Conservation (phyloP, 2,329 filamentous ascomycete species). For the Penicillium rolfsii region DNA sequence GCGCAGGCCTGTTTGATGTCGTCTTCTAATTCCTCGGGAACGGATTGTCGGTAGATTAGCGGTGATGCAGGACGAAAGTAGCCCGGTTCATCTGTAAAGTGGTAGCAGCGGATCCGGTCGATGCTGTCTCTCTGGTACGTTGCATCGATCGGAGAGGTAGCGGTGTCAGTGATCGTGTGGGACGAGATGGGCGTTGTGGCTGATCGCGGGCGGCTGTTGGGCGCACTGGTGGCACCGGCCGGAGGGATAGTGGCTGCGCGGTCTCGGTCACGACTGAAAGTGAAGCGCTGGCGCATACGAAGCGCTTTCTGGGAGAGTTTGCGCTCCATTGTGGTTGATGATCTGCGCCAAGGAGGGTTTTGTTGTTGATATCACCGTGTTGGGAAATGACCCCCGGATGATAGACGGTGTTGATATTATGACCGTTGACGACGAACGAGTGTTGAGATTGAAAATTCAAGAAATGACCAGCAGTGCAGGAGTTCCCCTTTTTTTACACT, state of each 20-base stretch:
- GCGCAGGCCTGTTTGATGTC: conserved; percentile 43
- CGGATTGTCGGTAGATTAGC: conserved; percentile 39
- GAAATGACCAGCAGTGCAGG: background rate
- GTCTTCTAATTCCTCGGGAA: conserved; percentile 39
- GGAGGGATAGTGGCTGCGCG: conserved; percentile 17
- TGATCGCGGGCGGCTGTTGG: conserved; percentile 24
- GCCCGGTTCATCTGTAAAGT: conserved; percentile 41
- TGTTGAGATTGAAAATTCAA: background rate
- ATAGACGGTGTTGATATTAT: background rate
- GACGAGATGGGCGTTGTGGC: conserved; percentile 20
- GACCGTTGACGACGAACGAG: background rate
- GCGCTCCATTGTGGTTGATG: conserved; percentile 24
- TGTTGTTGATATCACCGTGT: background rate
- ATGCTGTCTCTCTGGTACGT: conserved; percentile 11
- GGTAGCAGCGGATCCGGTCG: conserved; percentile 32
- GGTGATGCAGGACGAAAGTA: conserved; percentile 38
- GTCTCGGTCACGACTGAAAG: conserved; percentile 16
- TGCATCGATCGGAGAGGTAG: background rate
- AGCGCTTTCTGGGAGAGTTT: conserved; percentile 27
- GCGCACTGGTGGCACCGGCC: conserved; percentile 4
- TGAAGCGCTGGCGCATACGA: conserved; percentile 28
- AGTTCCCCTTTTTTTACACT: background rate
- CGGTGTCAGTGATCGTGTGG: background rate
- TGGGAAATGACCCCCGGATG: background rate
- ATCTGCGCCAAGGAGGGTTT: background rate